Conservation (phyloP, 495 filamentous ascomycete genomes). For the Talaromyces proteolyticus region DNA sequence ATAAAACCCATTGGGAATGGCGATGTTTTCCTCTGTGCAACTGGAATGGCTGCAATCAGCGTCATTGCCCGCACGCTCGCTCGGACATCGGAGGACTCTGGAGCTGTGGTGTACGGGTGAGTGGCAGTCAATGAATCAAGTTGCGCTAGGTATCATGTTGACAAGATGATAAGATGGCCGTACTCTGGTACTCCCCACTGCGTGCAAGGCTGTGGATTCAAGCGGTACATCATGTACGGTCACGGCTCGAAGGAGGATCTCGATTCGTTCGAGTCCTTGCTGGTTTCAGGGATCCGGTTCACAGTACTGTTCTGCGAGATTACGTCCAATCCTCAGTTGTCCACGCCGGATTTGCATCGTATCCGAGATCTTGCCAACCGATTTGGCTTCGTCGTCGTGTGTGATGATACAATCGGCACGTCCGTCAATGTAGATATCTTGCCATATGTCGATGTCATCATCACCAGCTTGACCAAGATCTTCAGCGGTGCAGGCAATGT, state of each 20-base stretch:
- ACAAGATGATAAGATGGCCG: neutral
- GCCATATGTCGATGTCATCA: conserved; percentile 21
- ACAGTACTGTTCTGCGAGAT: conserved; percentile 37
- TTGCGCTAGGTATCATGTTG: neutral
- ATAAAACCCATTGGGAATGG: conserved; percentile 38
- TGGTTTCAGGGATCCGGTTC: conserved; percentile 14
- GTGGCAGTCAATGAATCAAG: neutral
- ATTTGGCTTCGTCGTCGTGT: conserved; percentile 36
- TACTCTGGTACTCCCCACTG: conserved; percentile 18
- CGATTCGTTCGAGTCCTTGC: conserved; percentile 26
- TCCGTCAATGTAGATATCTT: conserved; percentile 41
- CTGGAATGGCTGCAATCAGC: conserved; percentile 42
- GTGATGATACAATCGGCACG: conserved; percentile 45
- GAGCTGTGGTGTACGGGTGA: conserved; percentile 28
- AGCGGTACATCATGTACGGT: conserved; percentile 27
- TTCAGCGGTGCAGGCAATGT: conserved; percentile 23
- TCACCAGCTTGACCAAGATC: conserved; percentile 25
- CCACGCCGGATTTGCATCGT: conserved; percentile 34
- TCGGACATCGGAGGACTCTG: conserved; percentile 20
- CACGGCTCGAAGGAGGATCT: conserved; percentile 20
- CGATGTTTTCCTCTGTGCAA: conserved; percentile 39
- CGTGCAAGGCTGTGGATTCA: conserved; percentile 25
- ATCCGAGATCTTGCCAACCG: conserved; percentile 30
- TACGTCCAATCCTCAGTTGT: conserved; percentile 39
- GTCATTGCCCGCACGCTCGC: conserved; percentile 9